Base-by-base conservation (phyloP, 495 filamentous ascomycete genomes). In the Parmelia sp. region DNA sequence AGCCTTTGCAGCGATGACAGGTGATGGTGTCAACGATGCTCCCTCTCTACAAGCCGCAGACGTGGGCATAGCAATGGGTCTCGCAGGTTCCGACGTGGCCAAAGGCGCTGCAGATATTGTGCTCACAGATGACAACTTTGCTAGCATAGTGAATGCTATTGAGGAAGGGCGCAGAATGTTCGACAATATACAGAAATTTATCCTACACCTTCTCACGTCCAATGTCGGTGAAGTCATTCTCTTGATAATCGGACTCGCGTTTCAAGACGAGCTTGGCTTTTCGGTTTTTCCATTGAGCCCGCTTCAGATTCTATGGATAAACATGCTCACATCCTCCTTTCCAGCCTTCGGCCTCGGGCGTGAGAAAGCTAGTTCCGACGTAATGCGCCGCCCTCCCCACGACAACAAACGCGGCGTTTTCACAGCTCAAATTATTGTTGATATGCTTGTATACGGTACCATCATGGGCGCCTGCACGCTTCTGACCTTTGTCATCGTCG, bases 61-160 rank as follows among this genome's bases (percentile, higher is more conserved):
- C 68, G 88, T 92, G 11, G 90, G 90, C 35, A 94, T 94, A 64
- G 90, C 90, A 27, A 92, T 93, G 89, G 90, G 90, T 19, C 83
- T 86, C 53, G 79, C 85, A 51, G 92, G 91, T 7, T 91, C 88
- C 31, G 92, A 96, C 66, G 91, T 96, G n/a, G 91, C 91, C 33
- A 95, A 92, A 72, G 89, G 88, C 40, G 90, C 90, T 3, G 86
- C 90, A 6, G 91, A 92, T 72, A 91, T 95, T 71, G 90, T 95
- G 15, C 76, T 95, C 27, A 92, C 90, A 0, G 90, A 94, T 73
- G 91, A 95, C 74, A 93, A 96, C 73, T 94, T 94, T 68, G 86
- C 88, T 0, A 85, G 81, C 23, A 90, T 91, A 60, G 83, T 90
- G 27, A 87, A 83, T 29, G 88, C 87, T 9, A 84, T 91, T 64